Conservation (phyloP, 139 green algal genomes). For the Closterium sp. region DNA sequence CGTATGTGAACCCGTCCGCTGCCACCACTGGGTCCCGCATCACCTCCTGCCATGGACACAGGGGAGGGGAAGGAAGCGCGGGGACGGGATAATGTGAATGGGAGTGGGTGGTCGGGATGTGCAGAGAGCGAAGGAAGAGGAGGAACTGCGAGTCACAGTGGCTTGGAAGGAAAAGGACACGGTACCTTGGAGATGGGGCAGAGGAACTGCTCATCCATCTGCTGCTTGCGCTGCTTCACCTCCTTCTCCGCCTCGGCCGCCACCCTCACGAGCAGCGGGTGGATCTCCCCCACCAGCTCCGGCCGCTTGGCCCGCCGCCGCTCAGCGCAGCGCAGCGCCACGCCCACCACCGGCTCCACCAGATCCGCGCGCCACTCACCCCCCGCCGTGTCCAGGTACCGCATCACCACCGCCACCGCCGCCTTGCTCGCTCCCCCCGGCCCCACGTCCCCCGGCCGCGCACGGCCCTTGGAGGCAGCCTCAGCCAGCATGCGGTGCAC, state of each 20-base stretch:
- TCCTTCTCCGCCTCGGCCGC: not conserved
- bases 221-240: not conserved
- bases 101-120: not conserved
- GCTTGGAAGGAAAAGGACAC: not conserved
- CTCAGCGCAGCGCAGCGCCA: not conserved
- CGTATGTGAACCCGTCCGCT: conserved; percentile 73
- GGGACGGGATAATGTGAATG: not conserved
- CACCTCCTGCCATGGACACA: conserved; percentile 37
- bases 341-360: conserved; percentile 10
- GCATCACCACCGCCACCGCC: not conserved
- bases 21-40: conserved; percentile 75
- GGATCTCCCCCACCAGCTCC: not conserved
- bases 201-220: not conserved
- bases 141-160: not conserved
- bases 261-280: not conserved
- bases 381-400: not conserved
- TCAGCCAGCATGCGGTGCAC: not conserved
- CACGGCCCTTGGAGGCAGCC: not conserved
- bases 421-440: not conserved
- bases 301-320: conserved; percentile 1
- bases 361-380: conserved; percentile 12
- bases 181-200: not conserved
- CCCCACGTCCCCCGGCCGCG: not conserved
- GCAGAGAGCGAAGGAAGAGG: not conserved
- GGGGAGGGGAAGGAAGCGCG: not conserved